phyloP scores from a whole-genome alignment of 495 filamentous ascomycete species.

The Aspergillus nidulans region DNA sequence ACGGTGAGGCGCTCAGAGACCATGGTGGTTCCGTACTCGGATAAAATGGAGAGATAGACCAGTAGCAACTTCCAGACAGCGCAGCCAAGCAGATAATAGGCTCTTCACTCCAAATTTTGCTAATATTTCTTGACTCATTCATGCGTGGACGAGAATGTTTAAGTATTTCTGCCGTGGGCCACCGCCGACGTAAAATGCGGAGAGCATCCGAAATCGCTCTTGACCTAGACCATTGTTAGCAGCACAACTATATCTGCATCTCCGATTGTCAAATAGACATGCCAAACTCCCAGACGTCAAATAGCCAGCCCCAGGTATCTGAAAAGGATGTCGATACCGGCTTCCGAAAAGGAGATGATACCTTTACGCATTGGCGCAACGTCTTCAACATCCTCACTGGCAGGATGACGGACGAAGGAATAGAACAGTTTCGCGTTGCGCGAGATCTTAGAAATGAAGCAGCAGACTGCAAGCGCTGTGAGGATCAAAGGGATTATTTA shows the following conservation, averaged over 20 bases:
- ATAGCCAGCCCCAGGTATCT: constrained; percentile 15
- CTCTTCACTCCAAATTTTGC: background rate
- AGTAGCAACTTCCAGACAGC: background rate
- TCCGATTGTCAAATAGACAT: constrained; percentile 18
- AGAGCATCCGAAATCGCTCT: constrained; percentile 23
- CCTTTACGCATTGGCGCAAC: constrained; percentile 66
- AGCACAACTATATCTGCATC: background rate
- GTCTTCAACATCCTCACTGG: constrained; percentile 74
- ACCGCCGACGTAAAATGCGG: constrained; percentile 28
- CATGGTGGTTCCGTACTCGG: constrained; percentile 17
- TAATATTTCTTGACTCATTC: constrained; percentile 8
- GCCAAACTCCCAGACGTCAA: constrained; percentile 30
- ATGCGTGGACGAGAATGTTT: constrained; percentile 1
- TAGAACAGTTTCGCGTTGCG: constrained; percentile 64
- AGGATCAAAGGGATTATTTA: constrained; percentile 72
- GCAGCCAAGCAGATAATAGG: background rate
- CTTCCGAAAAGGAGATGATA: constrained; percentile 54
- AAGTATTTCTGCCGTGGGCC: constrained; percentile 28
- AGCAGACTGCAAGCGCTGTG: constrained; percentile 70
- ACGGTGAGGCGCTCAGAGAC: constrained; percentile 54
- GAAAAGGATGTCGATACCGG: constrained; percentile 33
- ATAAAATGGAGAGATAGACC: background rate
- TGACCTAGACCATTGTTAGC: background rate
- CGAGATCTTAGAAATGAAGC: constrained; percentile 63
- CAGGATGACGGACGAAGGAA: constrained; percentile 61